Evolutionary conservation across 1,284 basidiomycete species (phyloP).

Genomic region (Austropuccinia psidii): DNA sequence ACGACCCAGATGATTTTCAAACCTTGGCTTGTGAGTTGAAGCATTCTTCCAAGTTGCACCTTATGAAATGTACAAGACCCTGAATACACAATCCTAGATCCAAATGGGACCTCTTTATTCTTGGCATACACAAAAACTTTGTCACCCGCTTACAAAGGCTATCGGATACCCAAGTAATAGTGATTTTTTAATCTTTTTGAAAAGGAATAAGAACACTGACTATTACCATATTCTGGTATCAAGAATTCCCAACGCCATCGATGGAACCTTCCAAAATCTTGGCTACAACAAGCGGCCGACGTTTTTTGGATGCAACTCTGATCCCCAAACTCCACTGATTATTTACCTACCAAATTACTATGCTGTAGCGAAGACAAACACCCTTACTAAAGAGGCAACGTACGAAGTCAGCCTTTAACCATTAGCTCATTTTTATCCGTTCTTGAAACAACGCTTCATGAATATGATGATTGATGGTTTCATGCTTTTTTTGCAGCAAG

Average conservation of each 20-base stretch:
- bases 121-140: slow-evolving; percentile 12
- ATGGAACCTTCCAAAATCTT: slow-evolving; percentile 20
- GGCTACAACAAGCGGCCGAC: slow-evolving; percentile 27
- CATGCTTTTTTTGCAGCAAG: background rate
- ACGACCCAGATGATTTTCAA: background rate
- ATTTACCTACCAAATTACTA: slow-evolving; percentile 34
- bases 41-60: background rate
- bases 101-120: slow-evolving; percentile 31
- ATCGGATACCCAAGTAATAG: slow-evolving; percentile 23
- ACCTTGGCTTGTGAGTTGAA: background rate
- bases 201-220: no score
- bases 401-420: slow-evolving; percentile 6
- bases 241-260: slow-evolving; percentile 28
- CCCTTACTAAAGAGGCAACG: background rate
- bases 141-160: slow-evolving; percentile 13
- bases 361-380: slow-evolving; percentile 19
- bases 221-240: background rate
- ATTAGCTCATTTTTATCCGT: background rate
- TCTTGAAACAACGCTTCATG: background rate
- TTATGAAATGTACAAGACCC: background rate
- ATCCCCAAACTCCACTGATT: slow-evolving; percentile 1
- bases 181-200: background rate
- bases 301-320: slow-evolving; percentile 22
- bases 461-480: no score
- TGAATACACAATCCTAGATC: slow-evolving; percentile 1